A percentile compares a stretch with the other conserved stretches of the same genome.
These are phyloP conservation scores for Blastosporella zonata DNA, from an alignment of 1,284 basidiomycete species.

Conservation along the genomic window DNA sequence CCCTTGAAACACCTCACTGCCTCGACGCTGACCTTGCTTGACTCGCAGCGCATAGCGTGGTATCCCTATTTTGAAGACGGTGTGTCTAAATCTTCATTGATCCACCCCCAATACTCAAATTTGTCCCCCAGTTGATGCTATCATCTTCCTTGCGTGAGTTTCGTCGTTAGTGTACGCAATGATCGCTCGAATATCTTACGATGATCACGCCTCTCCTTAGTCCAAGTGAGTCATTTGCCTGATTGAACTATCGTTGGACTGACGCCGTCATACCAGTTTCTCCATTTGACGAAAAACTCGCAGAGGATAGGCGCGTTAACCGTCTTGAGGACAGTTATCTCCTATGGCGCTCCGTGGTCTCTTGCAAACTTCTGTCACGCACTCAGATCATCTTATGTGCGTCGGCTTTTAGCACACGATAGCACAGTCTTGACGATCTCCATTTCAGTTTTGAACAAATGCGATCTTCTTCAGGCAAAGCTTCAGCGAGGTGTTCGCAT, in stretches of 20 bases:
- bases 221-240: conserved; percentile 19
- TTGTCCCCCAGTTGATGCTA: conserved; percentile 48
- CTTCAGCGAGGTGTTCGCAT: conserved; percentile 58
- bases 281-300: conserved; percentile 69
- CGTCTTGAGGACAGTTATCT: conserved; percentile 71
- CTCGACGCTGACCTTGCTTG: conserved; percentile 6
- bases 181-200: conserved; percentile 4
- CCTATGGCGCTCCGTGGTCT: conserved; percentile 67
- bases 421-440: conserved; percentile 5
- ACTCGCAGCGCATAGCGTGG: conserved; percentile 60
- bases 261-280: conserved; percentile 42
- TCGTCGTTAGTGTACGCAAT: not conserved
- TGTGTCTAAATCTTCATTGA: conserved; percentile 20
- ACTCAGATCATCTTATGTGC: conserved; percentile 58
- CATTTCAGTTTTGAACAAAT: conserved; percentile 56
- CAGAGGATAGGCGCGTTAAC: conserved; percentile 66
- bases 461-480: conserved; percentile 67
- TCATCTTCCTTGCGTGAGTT: conserved; percentile 66
- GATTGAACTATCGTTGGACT: conserved; percentile 6
- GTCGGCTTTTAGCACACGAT: conserved; percentile 8
- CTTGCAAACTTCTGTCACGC: conserved; percentile 56
- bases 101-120: conserved; percentile 3
- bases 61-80: conserved; percentile 71
- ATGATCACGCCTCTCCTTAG: conserved; percentile 13
- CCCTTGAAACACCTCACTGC: conserved; percentile 8